Evolutionary conservation across 306 rosid genomes (phyloP).

Genomic region (Prosopis cineraria): DNA sequence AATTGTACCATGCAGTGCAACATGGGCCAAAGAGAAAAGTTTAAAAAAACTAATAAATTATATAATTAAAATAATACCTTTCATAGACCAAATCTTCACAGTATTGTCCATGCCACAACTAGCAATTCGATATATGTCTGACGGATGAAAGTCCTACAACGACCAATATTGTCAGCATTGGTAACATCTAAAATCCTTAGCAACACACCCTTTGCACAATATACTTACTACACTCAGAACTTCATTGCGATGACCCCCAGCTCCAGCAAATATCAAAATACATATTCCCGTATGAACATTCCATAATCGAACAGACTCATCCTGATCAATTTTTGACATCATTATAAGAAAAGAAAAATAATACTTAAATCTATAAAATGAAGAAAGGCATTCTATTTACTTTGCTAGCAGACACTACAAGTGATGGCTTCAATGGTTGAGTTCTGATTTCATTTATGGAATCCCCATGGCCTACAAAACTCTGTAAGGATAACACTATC

Average conservation of each 20-base stretch:
- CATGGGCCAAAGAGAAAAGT: background rate
- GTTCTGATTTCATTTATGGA: conserved; percentile 94
- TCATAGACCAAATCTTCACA: conserved; percentile 97
- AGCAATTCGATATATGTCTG: conserved; percentile 78
- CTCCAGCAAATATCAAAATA: conserved; percentile 89
- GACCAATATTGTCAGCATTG: conserved; percentile 29
- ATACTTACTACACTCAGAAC: conserved; percentile 90
- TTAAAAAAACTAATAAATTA: conserved; percentile 7
- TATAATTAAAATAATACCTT: conserved; percentile 52
- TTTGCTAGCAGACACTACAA: conserved; percentile 91
- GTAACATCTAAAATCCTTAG: conserved; percentile 17
- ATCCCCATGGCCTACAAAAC: conserved; percentile 96
- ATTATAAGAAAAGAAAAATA: conserved; percentile 27
- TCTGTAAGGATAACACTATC: conserved; percentile 47
- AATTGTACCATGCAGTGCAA: background rate
- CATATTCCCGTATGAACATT: conserved; percentile 91
- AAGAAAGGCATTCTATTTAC: conserved; percentile 42
- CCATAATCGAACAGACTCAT: conserved; percentile 97
- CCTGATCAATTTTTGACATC: conserved; percentile 58
- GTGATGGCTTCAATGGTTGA: conserved; percentile 79
- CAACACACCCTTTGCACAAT: conserved; percentile 23
- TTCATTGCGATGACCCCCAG: conserved; percentile 98
- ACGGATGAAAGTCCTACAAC: conserved; percentile 86
- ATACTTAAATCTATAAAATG: conserved; percentile 15
- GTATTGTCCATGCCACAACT: conserved; percentile 99